Base-by-base conservation (phyloP, 352 stramenopile genomes). In the Pythium phragmitis region DNA sequence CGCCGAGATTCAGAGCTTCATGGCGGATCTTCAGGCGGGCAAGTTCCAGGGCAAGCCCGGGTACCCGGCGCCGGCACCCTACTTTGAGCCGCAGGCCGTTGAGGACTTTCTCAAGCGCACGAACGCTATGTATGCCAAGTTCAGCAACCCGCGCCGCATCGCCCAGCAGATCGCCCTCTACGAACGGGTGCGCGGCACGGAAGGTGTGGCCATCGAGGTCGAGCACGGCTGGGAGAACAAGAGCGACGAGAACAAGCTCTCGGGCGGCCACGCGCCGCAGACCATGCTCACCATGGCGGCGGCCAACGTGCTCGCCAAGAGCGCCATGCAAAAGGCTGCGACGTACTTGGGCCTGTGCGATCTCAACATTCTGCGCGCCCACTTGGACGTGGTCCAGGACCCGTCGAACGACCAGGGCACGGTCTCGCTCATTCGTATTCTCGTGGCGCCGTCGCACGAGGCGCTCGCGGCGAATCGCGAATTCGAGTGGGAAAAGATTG, bases 301-400 rank as follows among this genome's bases (percentile, higher is more conserved):
- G 5, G 75, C 86, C 26, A 96, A 96, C 57, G 86, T 96, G 60
- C 77, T 96, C 26, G 78, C 82, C 62, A 94, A 92, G 73, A 80
- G 79, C 57, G 76, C 81, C 51, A 89, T 94, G 61, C 85, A 92
- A 58, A 92, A 91, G 63, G 77, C 85, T 7, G 84, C 83, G 41
- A 92, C 79, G 5, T 96, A 96, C 66, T 77, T 99, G 12, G 97
- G 86, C 60, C 70, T 98, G 23, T 96, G 97, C 77, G 82, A 96
- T 66, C 85, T 99, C 67, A 97, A 99, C 74, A 94, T 99, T 19
- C 76, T 96, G 28, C 88, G 95, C 45, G 94, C 96, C 19, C 96
- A 98, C 72, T 75, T 99, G 56, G 96, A 99, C 67, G 88, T 98
- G 30, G 87, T 99, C 5, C 75, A 92, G 33, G 90, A 98, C 81